phyloP scores from a whole-genome alignment of 2,329 filamentous ascomycete species.

The Ophiostoma sp. region DNA sequence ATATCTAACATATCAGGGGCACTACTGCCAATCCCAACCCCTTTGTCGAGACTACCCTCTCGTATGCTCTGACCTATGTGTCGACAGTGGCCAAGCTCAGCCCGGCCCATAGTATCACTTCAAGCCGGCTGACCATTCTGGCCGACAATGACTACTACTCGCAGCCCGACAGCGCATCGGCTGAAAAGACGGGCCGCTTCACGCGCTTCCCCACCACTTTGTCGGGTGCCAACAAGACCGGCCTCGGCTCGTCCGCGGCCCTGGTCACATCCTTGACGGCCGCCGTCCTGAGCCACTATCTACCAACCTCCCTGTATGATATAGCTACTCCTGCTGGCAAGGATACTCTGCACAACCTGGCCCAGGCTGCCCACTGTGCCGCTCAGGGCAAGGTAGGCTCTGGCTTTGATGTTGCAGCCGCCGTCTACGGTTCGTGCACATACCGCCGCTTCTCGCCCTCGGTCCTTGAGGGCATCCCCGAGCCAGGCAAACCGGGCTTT shows the following conservation, averaged over 20 bases:
- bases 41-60: slow-evolving; percentile 88
- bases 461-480: slow-evolving; percentile 62
- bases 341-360: slow-evolving; percentile 77
- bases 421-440: slow-evolving; percentile 83
- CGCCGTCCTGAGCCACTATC: slow-evolving; percentile 70
- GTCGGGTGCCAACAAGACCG: slow-evolving; percentile 82
- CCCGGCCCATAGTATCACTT: slow-evolving; percentile 51
- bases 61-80: slow-evolving; percentile 82
- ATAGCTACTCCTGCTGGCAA: slow-evolving; percentile 50
- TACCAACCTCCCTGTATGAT: slow-evolving; percentile 54
- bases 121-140: slow-evolving; percentile 75
- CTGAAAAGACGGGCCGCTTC: slow-evolving; percentile 52
- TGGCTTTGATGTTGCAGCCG: slow-evolving; percentile 90
- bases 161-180: slow-evolving; percentile 43
- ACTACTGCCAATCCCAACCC: slow-evolving; percentile 55
- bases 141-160: slow-evolving; percentile 98
- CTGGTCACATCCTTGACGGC: slow-evolving; percentile 84
- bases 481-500: slow-evolving; percentile 63
- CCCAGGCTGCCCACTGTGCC: slow-evolving; percentile 88
- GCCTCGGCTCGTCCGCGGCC: slow-evolving; percentile 88
- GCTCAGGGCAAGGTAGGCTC: slow-evolving; percentile 95
- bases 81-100: slow-evolving; percentile 36
- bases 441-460: slow-evolving; percentile 89
- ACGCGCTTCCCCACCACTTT: slow-evolving; percentile 72
- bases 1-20: slow-evolving; percentile 35